A percentile compares a stretch with the other conserved stretches of the same genome.
phyloP scores from a whole-genome alignment of 2,329 filamentous ascomycete species.

The Teratosphaeria nubilosa region DNA sequence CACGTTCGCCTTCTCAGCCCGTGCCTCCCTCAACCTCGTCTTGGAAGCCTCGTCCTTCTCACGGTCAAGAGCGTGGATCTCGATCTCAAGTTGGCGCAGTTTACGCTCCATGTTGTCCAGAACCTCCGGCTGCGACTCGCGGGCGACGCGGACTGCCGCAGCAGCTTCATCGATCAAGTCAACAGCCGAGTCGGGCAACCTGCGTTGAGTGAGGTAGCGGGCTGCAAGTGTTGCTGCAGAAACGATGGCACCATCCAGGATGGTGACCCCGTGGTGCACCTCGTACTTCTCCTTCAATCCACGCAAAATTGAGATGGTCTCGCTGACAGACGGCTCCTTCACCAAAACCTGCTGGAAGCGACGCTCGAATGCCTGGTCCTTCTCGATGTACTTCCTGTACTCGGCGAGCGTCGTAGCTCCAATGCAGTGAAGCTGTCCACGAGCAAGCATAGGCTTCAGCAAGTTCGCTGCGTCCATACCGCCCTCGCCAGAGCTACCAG shows the following conservation, averaged over 20 bases:
- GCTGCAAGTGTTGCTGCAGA: slow-evolving; percentile 83
- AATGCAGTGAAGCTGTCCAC: slow-evolving; percentile 94
- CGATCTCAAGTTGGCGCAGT: slow-evolving; percentile 84
- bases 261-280: slow-evolving; percentile 94
- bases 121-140: slow-evolving; percentile 92
- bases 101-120: slow-evolving; percentile 90
- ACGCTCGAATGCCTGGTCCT: slow-evolving; percentile 94
- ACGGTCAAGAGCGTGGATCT: slow-evolving; percentile 87
- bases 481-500: slow-evolving; percentile 74
- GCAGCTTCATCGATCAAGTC: slow-evolving; percentile 94
- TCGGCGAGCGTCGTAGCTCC: slow-evolving; percentile 91
- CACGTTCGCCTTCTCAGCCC: slow-evolving; percentile 85
- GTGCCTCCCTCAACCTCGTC: slow-evolving; percentile 68
- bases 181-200: slow-evolving; percentile 91
- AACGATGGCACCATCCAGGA: slow-evolving; percentile 87
- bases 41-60: slow-evolving; percentile 93
- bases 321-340: slow-evolving; percentile 78
- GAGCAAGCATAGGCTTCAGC: slow-evolving; percentile 94
- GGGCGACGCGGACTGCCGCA: slow-evolving; percentile 86
- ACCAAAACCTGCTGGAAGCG: slow-evolving; percentile 97
- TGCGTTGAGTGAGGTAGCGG: slow-evolving; percentile 80
- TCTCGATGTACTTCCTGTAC: slow-evolving; percentile 98
- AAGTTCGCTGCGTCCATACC: slow-evolving; percentile 98
- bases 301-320: slow-evolving; percentile 96
- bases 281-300: slow-evolving; percentile 97